Base-by-base conservation (phyloP, 805 yeast species). In the Metschnikowia santaceciliae region DNA sequence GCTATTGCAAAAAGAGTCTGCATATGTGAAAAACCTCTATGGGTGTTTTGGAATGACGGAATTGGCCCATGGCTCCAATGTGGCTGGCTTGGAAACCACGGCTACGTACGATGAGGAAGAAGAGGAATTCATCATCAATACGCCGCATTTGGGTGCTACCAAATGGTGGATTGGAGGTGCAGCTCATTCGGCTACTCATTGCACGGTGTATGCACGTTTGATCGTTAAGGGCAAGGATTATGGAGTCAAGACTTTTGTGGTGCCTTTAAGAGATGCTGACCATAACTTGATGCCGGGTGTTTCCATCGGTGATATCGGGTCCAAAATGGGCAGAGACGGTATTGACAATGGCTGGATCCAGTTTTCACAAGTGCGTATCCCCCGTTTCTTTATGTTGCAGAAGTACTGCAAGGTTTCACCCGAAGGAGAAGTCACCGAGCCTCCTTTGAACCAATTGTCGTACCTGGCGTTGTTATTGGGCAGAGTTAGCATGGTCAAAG, bases 81-180 rank as follows among this genome's bases (percentile, higher is more conserved):
- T 91, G 42, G 96, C 96, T 3, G 95, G 88, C 22, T 75, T 89
- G 54, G 96, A 91, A 69, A 91, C 97, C n/a, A 86, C 90, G 14
- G 96, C 97, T 14, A 84, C 86, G 19, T 91, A 78, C 66, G 84
- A 89, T 66, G 71, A 74, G 17, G 71, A 69, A 15, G 78, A 77
- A 30, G 88, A 89, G 60, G 82, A 83, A 55, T 88, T 91, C 63
- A 65, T 79, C 49, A 82, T 91, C 61, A 80, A 88, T 65, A 91
- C 97, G 11, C 97, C 97, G 1, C 88, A 90, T 64, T 68, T 88
- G 49, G 91, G 95, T 35, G 97, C 97, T 41, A 90, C 97, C 23
- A 91, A 91, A 68, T 91, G 97, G 97, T 91, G 97, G 97, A 91
- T 91, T 62, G 97, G 97, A 44, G 97, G 97, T 61, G 97, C 97